phyloP scores from a whole-genome alignment of 441 rosid genomes.

The Erodium texanum region DNA sequence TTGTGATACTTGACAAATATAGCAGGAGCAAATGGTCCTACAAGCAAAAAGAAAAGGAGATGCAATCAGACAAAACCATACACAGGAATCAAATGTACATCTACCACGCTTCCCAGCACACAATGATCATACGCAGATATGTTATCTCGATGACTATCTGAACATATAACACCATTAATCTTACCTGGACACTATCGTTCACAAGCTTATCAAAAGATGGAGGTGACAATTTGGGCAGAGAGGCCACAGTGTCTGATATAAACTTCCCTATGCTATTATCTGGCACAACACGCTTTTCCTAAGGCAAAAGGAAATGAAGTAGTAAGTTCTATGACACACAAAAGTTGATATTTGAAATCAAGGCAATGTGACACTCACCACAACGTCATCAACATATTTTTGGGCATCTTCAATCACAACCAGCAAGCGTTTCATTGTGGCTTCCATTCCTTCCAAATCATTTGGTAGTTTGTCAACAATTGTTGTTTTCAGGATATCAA shows the following conservation, averaged over 20 bases:
- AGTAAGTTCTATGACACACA: neutral
- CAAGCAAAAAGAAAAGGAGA: neutral
- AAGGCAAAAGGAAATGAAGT: conserved; percentile 4
- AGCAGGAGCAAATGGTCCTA: conserved; percentile 78
- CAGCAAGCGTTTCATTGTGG: conserved; percentile 61
- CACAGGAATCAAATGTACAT: too few relatives aligned
- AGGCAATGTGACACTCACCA: conserved; percentile 35
- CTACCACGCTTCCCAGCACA: too few relatives aligned
- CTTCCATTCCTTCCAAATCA: conserved; percentile 77
- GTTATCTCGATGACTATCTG: too few relatives aligned
- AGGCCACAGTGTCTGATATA: conserved; percentile 55
- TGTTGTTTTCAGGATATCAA: conserved; percentile 62
- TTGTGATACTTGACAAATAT: conserved; percentile 79
- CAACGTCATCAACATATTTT: conserved; percentile 60
- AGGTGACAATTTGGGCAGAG: conserved; percentile 67
- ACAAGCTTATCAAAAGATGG: conserved; percentile 70
- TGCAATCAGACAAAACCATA: too few relatives aligned
- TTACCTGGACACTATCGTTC: conserved; percentile 79
- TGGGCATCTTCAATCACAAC: conserved; percentile 58
- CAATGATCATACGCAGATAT: too few relatives aligned
- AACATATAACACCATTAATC: too few relatives aligned
- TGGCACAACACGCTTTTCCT: conserved; percentile 61
- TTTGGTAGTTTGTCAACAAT: conserved; percentile 67
- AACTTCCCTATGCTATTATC: conserved; percentile 67
- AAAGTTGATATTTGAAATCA: conserved; percentile 2